phyloP scores from a whole-genome alignment of 2,329 filamentous ascomycete genomes.

The Sodiomyces alkalinus region DNA sequence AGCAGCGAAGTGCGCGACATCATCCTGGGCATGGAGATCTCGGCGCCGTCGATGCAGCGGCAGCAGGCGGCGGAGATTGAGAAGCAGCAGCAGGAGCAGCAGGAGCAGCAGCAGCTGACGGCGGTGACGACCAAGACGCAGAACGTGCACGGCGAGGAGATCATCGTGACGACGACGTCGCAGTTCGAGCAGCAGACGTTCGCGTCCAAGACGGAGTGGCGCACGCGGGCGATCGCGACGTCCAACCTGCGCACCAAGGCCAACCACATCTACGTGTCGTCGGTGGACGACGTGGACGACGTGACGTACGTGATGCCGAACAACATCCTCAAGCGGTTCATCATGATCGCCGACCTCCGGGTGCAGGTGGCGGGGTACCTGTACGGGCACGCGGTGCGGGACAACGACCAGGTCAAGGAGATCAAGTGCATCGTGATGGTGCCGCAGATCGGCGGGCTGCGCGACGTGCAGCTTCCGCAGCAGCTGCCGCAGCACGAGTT shows the following conservation, averaged over 20 bases:
- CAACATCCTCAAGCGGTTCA: constrained; percentile 96
- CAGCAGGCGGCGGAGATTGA: constrained; percentile 98
- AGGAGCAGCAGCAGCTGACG: constrained; percentile 91
- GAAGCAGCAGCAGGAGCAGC: constrained; percentile 94
- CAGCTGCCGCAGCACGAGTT: constrained; percentile 86
- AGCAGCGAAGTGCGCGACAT: constrained; percentile 96
- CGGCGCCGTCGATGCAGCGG: constrained; percentile 90
- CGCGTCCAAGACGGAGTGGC: constrained; percentile 97
- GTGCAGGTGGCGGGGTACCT: constrained; percentile 94
- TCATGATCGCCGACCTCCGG: constrained; percentile 88
- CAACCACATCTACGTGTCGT: constrained; percentile 98
- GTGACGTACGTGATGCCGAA: constrained; percentile 98
- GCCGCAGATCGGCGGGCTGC: constrained; percentile 85
- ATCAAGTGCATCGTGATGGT: constrained; percentile 95
- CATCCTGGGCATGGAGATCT: constrained; percentile 98
- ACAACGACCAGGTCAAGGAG: constrained; percentile 96
- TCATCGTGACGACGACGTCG: constrained; percentile 94
- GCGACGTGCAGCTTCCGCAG: constrained; percentile 81
- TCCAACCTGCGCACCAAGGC: constrained; percentile 85
- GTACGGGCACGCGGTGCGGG: constrained; percentile 80
- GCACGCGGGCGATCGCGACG: constrained; percentile 88
- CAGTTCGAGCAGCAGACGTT: constrained; percentile 97
- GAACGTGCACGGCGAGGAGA: constrained; percentile 92
- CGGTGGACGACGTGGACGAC: constrained; percentile 81
- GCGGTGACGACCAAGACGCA: constrained; percentile 97